Evolutionary conservation across 2,329 filamentous ascomycete species (phyloP), one percentile per base, ranked within the genome.

Genomic region (Cercospora sesami): DNA sequence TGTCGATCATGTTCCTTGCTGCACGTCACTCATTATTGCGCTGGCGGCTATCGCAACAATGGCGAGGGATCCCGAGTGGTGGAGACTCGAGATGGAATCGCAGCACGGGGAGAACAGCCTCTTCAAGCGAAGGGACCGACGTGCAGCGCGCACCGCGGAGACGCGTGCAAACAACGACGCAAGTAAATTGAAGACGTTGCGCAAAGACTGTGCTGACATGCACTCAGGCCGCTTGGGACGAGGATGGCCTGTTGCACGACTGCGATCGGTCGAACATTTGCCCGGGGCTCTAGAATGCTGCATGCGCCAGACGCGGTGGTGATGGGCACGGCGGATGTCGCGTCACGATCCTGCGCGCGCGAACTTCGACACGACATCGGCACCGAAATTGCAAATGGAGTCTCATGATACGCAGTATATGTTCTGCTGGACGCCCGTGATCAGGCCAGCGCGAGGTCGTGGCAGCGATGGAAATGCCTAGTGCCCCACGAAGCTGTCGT

Each of bases 1-100:
- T 33, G 53, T 42, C 48, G 53, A 48, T 67, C 65, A 55, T 55
- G 39, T 64, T 64, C 65, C 65, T 58, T 67, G 48, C 65, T 61
- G 65, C 65, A 60, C 30, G 57, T 64, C 61, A 58, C 30, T 42
- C 51, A 31, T 60, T 59, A 31, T 60, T 59, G 55, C 31, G 30
- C 28, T 59, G 64, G 51, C 53, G 62, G 62, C 51, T 64, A 58
- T 39, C 16, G 63, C 45, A 33, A 28, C 45, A 33, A 53, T 45
- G 23, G 63, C 33, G 23, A 48, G 63, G 28, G 16, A 21, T 58
- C 55, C 53, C 53, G 58, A 59, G 23, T 51, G 57, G 55, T 48
- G 48, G 48, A 60, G 63, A 33, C 26, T 33, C 23, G 48, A 60
- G 63, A 33, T 33, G 45, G 33, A 48, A 16, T 39, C 51, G 39